Evolutionary conservation across 192 early-diverging fungal species (phyloP), one percentile per base, ranked within the genome.

Genomic region (Linnemannia exigua): DNA sequence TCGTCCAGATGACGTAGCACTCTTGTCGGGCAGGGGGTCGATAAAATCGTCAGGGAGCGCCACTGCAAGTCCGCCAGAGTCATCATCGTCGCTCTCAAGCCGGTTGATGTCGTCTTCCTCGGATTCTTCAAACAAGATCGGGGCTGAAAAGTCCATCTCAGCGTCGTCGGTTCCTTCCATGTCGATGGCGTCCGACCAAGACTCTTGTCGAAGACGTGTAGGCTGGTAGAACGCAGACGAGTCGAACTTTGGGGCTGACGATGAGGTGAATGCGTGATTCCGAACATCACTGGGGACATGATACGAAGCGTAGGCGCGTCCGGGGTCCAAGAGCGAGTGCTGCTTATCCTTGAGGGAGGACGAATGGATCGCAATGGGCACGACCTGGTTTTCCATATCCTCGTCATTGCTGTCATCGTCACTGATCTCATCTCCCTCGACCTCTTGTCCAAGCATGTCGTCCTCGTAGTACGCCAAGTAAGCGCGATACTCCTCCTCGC

Each of bases 111-210:
- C 74, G n/a, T 86, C 84, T 11, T 80, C 84, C 11, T 76, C 79
- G 0, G 77, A 85, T 36, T 86, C 84, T 46, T 86, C 84, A 68
- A 88, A 89, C 6, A 89, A 31, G 35, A 87, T 82, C 2, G 88
- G 84, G 7, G 84, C 80, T 35, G 81, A 86, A 67, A 84, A 87
- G 19, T 87, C 82, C 85, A 87, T 84, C 44, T 87, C 88, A 8
- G 84, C 84, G 22, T 82, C 79, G 28, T 87, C 88, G 16, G 82
- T 79, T 28, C 74, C 83, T n/a, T 84, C 88, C 78, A 86, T 74
- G 19, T 87, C 88, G 72, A 89, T 81, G 7, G 84, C 86, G 69
- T 89, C 86, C 37, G 88, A 89, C 88, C 88, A 89, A 35, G 88
- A 89, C 47, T 87, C 78, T 52, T 89, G 81, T 44, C 84, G 75